Evolutionary conservation across 805 yeast species (phyloP), one percentile per base, ranked within the genome.

Genomic region (Kodamaea nitidulidarum): DNA sequence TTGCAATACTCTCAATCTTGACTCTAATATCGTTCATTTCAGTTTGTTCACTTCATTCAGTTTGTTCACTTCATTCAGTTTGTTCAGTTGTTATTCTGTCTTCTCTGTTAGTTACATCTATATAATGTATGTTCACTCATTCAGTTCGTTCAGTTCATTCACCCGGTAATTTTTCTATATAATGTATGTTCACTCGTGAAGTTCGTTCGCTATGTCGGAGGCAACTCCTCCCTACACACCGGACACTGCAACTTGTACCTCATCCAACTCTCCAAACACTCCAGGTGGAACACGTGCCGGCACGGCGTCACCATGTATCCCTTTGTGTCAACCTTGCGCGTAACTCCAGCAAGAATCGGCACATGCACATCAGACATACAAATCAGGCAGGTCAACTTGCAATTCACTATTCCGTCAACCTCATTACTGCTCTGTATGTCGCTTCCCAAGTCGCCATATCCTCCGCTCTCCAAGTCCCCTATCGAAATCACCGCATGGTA

Each of bases 261-360:
- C 96, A 91, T 88, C 97, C 97, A 91, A 45, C 75, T 78, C 55
- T 86, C 95, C 46, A 91, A 65, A 63, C 98, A 90, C n/a, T 76
- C 80, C 2, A 87, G 75, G 55, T 90, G 97, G 74, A 88, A 91
- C 7, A 88, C 78, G 58, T 90, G 98, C 30, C 80, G 71, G 60
- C 98, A 90, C 2, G 97, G 97, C 0, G 98, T 87, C 3, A 88
- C 77, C 93, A 85, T 83, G 52, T 81, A 83, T 15, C 47, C 77
- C 67, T 45, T 63, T 54, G 34, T 58, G 55, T 41, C 43, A 5
- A 41, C 25, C 36, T 38, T 38, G 2, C 22, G 38, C 27, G 18
- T 20, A 27, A 32, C 27, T 7, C 46, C 48, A 14, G 38, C 36
- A 9, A 41, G 36, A 16, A 78, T 61, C 14, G 81, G 82, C 15